A percentile compares a stretch with the other conserved stretches of the same genome.
Evolutionary conservation across 2,329 filamentous ascomycete species (phyloP).

Genomic region (Penicillium griseofulvum): DNA sequence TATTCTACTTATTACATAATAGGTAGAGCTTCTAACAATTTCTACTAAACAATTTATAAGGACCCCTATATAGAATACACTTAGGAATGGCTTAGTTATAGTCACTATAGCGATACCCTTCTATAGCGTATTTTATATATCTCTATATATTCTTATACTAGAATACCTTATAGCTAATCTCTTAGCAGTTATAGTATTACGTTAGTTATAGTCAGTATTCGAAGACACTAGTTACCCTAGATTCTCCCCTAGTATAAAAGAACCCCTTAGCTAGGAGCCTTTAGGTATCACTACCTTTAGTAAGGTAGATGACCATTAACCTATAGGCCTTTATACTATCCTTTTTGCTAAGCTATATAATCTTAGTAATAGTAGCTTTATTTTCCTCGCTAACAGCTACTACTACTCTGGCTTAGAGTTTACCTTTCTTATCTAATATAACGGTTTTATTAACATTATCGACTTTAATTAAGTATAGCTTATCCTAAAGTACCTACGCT

Average conservation of each 20-base stretch:
- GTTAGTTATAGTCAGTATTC: slow-evolving; percentile 20
- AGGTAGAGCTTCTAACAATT: slow-evolving; percentile 22
- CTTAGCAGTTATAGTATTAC: slow-evolving; percentile 30
- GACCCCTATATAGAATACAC: slow-evolving; percentile 16
- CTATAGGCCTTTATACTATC: slow-evolving; percentile 8
- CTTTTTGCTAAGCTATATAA: slow-evolving; percentile 20
- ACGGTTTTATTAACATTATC: slow-evolving; percentile 10
- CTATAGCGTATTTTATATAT: slow-evolving; percentile 12
- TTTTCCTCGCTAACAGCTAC: slow-evolving; percentile 15
- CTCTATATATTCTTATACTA: slow-evolving; percentile 19
- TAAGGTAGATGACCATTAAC: slow-evolving; percentile 24
- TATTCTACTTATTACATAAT: slow-evolving; percentile 17
- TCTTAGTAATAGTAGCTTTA: slow-evolving; percentile 13
- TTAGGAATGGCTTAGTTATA: slow-evolving; percentile 16
- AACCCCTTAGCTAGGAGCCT: slow-evolving; percentile 12
- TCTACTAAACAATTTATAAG: slow-evolving; percentile 20
- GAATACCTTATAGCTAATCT: background rate
- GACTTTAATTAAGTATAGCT: slow-evolving; percentile 13
- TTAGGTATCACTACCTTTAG: slow-evolving; percentile 18
- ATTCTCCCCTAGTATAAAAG: slow-evolving; percentile 14
- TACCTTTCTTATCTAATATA: slow-evolving; percentile 10
- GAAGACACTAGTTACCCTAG: slow-evolving; percentile 17
- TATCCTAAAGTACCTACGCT: background rate
- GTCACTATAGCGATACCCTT: slow-evolving; percentile 16
- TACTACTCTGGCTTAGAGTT: slow-evolving; percentile 3